Conservation (phyloP, 805 yeast genomes). For the Wickerhamomyces strasburgensis region DNA sequence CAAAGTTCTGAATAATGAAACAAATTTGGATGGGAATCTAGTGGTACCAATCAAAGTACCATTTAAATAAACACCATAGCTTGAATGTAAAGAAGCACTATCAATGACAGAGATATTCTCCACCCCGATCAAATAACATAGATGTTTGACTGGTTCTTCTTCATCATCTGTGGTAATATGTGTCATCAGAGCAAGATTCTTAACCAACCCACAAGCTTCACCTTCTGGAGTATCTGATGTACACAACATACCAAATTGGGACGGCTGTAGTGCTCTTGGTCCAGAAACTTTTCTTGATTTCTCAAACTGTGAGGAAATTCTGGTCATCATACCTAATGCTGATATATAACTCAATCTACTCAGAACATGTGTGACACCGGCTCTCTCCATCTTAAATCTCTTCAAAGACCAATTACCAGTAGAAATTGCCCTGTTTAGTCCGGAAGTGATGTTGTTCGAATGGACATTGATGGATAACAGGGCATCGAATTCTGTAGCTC, state of each 20-base stretch:
- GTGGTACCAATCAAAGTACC: constrained; percentile 95
- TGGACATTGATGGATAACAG: constrained; percentile 83
- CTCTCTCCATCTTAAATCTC: constrained; percentile 99
- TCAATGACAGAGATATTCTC: constrained; percentile 81
- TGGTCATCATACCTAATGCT: constrained; percentile 98
- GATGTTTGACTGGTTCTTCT: constrained; percentile 75
- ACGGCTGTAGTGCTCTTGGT: constrained; percentile 97
- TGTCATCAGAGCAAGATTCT: constrained; percentile 95
- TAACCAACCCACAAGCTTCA: constrained; percentile 98
- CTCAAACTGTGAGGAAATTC: constrained; percentile 98
- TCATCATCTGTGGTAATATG: constrained; percentile 98
- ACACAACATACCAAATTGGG: constrained; percentile 98
- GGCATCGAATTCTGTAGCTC: constrained; percentile 95
- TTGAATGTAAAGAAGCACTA: constrained; percentile 75
- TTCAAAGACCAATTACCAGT: constrained; percentile 99
- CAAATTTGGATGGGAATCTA: constrained; percentile 80
- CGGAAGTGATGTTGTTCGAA: constrained; percentile 88
- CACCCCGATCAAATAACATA: constrained; percentile 82
- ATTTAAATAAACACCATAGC: constrained; percentile 81
- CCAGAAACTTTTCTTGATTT: constrained; percentile 97
- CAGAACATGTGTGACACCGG: constrained; percentile 96
- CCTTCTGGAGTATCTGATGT: constrained; percentile 99
- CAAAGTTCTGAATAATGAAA: constrained; percentile 66
- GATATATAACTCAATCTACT: constrained; percentile 88
- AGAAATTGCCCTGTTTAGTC: constrained; percentile 92